Evolutionary conservation across 495 filamentous ascomycete species (phyloP).

Genomic region (Cryomyces antarcticus): DNA sequence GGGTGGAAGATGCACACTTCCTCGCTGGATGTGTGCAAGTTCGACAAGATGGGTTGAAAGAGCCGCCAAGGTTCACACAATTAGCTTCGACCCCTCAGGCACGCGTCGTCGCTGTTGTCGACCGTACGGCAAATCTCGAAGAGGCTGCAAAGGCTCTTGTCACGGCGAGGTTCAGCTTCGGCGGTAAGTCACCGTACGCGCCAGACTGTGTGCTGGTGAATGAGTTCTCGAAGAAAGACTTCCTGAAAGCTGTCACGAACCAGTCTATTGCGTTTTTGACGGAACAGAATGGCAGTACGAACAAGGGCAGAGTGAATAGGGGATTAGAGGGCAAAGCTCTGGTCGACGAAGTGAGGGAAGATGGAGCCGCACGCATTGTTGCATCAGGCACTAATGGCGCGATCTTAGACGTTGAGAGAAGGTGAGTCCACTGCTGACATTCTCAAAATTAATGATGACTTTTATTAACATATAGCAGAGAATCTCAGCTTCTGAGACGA

Average conservation of each 20-base stretch:
- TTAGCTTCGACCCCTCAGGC: constrained; percentile 16
- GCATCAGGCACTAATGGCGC: not conserved
- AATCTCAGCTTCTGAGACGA: not conserved
- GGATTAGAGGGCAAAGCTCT: not conserved
- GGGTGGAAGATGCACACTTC: not conserved
- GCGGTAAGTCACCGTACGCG: constrained; percentile 29
- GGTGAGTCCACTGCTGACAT: not conserved
- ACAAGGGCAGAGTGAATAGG: not conserved
- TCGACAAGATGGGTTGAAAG: constrained; percentile 4
- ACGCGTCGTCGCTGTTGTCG: constrained; percentile 28
- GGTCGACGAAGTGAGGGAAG: not conserved
- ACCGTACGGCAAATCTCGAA: constrained; percentile 28
- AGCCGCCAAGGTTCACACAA: constrained; percentile 1
- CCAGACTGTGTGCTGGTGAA: constrained; percentile 35
- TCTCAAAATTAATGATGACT: not conserved
- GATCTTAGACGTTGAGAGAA: not conserved
- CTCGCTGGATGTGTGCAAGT: constrained; percentile 3
- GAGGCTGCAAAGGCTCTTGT: constrained; percentile 26
- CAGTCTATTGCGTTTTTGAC: constrained; percentile 15
- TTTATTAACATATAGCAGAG: not conserved
- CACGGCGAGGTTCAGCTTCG: constrained; percentile 27
- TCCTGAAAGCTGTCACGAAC: constrained; percentile 24
- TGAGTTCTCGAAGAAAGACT: constrained; percentile 30
- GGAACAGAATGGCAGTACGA: not conserved
- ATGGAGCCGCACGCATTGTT: not conserved